Base-by-base conservation (phyloP, 116 monocot genomes). In the Trichopus zeylanicus region DNA sequence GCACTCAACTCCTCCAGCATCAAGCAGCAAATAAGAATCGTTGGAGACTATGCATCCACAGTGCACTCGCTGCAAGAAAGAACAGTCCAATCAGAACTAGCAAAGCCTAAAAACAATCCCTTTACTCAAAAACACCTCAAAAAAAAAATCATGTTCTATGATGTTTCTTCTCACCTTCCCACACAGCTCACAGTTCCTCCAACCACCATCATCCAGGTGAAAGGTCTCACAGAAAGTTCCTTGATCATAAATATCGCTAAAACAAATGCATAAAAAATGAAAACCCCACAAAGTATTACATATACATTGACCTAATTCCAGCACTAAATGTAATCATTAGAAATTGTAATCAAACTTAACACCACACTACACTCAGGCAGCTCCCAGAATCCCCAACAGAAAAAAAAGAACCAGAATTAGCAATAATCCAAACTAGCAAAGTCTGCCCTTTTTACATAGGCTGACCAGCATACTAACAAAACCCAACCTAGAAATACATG, bases 1-100 rank as follows among this genome's bases (percentile, higher is more conserved):
- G 59, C 94, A 95, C 39, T 89, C 94, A 27, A 95, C 61, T 64
- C 95, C 95, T 26, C 89, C 94, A 34, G 64, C 73, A 79, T 95
- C 94, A 27, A 83, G 84, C 55, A 76, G 81, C 39, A 68, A 31
- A 68, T 72, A 95, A 10, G 59, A 5, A 46, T 57, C 30, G 25
- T 49, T 51, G 11, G 89, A 95, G 8, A 83, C 94, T 29, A 95
- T 83, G 35, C 94, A 95, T 34, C 94, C 94, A 68, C 94, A 95
- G 55, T 89, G 89, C 35, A 95, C 57, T 56, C 78, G 75, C 94
- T 95, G 78, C 52, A 65, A 13, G 24, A 51, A 38, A 29, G 5
- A 31, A 58, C 13, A 26, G 2, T 48, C 19, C 26, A 31, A 6
- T 59, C 31, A 8, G n/a, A n/a, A n/a, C n/a, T n/a, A n/a, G n/a